These are phyloP conservation scores for Pseudopediastrum boryanum DNA, from an alignment of 139 green algal genomes.

Conservation along the genomic window DNA sequence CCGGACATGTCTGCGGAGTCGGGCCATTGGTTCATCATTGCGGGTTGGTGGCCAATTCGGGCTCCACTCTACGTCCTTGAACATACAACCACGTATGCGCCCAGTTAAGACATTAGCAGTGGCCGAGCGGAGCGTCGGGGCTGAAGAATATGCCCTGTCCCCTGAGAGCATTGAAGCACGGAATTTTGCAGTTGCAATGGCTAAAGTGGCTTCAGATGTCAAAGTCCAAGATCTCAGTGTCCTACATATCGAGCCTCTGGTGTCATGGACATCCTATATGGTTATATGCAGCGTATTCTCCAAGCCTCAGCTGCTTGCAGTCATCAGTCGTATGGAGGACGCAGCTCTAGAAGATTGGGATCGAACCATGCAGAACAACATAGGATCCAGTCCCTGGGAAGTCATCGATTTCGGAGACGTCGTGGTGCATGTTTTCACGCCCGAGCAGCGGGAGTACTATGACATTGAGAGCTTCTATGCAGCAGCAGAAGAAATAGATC, in stretches of 20 bases:
- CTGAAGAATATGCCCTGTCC: too few relatives aligned
- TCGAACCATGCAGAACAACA: conserved; percentile 25
- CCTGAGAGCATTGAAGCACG: too few relatives aligned
- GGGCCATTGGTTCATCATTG: too few relatives aligned
- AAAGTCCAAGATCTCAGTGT: conserved; percentile 66
- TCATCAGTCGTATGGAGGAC: conserved; percentile 65
- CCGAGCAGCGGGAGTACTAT: conserved; percentile 65
- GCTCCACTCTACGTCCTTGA: too few relatives aligned
- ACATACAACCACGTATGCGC: too few relatives aligned
- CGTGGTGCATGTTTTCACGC: conserved; percentile 67
- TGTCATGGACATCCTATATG: conserved; percentile 73
- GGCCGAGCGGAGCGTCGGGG: too few relatives aligned
- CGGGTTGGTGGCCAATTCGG: too few relatives aligned
- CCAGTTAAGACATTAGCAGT: too few relatives aligned
- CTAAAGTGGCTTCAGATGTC: conserved; percentile 42
- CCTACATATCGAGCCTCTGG: conserved; percentile 71
- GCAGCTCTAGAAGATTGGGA: conserved; percentile 45
- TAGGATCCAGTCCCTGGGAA: conserved; percentile 21
- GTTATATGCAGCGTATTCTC: conserved; percentile 42
- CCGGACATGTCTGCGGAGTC: too few relatives aligned
- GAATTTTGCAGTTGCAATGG: conserved; percentile 49
- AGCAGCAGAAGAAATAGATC: conserved; percentile 62
- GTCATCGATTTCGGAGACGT: conserved; percentile 48
- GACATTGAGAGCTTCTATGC: conserved; percentile 72
- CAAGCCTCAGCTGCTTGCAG: conserved; percentile 73